These are phyloP conservation scores for Bruguiera hainesii DNA, from an alignment of 441 rosid species.

Conservation along the genomic window DNA sequence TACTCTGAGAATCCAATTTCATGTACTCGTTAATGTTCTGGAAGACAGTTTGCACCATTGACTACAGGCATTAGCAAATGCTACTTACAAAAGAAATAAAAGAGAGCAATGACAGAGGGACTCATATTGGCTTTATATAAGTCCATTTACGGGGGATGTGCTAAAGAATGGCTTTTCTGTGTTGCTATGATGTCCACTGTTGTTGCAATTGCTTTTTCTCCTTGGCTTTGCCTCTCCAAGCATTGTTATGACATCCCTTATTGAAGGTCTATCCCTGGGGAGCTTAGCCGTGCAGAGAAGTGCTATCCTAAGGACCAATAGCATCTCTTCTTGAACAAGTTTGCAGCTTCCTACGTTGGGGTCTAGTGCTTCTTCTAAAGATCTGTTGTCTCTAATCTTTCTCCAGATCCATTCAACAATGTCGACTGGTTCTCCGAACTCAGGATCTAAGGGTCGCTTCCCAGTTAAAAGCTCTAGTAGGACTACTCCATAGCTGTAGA, in stretches of 20 bases:
- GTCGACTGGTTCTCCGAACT: constrained; percentile 58
- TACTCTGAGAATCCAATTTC: not conserved
- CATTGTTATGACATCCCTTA: constrained; percentile 90
- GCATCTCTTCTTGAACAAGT: constrained; percentile 93
- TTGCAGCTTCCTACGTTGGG: constrained; percentile 65
- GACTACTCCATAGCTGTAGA: constrained; percentile 81
- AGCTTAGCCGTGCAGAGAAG: constrained; percentile 82
- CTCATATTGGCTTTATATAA: constrained; percentile 39
- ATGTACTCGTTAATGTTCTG: constrained; percentile 20
- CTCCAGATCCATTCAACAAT: constrained; percentile 66
- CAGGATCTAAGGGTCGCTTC: constrained; percentile 54
- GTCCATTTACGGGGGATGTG: constrained; percentile 81
- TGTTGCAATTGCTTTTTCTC: constrained; percentile 64
- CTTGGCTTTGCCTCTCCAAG: constrained; percentile 91
- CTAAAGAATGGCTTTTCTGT: constrained; percentile 55
- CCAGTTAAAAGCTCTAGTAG: constrained; percentile 69
- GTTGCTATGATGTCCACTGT: constrained; percentile 29
- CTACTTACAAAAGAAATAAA: constrained; percentile 48
- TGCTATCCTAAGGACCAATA: constrained; percentile 73
- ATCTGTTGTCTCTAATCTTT: constrained; percentile 56
- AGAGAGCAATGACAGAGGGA: constrained; percentile 19
- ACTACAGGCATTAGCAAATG: constrained; percentile 30
- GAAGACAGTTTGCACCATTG: constrained; percentile 20
- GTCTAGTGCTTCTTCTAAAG: constrained; percentile 67
- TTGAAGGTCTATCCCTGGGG: constrained; percentile 88